Conservation (phyloP, 495 filamentous ascomycete species). For the Aspergillus homomorphus region DNA sequence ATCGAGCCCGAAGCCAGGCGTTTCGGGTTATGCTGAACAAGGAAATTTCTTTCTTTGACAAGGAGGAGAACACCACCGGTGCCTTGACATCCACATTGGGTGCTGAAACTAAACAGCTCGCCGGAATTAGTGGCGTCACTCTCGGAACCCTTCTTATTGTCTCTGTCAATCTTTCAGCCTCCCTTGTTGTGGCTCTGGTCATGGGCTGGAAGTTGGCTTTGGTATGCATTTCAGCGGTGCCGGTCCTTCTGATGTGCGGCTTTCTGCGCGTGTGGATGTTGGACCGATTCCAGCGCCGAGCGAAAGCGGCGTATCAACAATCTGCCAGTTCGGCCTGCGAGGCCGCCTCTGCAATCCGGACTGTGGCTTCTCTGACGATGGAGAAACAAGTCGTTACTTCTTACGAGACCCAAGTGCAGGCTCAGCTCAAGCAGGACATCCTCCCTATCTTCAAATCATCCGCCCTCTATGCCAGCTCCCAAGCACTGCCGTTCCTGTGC, state of each 20-base stretch:
- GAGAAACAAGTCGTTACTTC: constrained; percentile 70
- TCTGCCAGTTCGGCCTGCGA: constrained; percentile 86
- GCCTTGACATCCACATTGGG: constrained; percentile 78
- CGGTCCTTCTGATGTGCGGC: constrained; percentile 71
- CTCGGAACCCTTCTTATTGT: constrained; percentile 78
- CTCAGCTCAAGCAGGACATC: constrained; percentile 59
- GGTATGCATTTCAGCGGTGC: constrained; percentile 74
- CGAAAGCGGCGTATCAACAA: constrained; percentile 66
- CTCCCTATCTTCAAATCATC: constrained; percentile 64
- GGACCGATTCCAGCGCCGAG: constrained; percentile 64
- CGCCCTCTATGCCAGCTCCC: constrained; percentile 71
- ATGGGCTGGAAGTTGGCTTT: constrained; percentile 91
- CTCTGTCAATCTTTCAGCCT: constrained; percentile 66
- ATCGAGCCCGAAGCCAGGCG: constrained; percentile 70
- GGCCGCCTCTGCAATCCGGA: constrained; percentile 84
- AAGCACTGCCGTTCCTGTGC: constrained; percentile 74
- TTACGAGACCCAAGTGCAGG: constrained; percentile 64
- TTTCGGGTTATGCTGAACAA: constrained; percentile 88
- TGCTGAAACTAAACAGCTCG: constrained; percentile 77
- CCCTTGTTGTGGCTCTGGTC: constrained; percentile 60
- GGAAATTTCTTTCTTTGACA: constrained; percentile 85
- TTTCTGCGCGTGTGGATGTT: constrained; percentile 85
- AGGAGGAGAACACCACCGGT: constrained; percentile 75
- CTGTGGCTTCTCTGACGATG: constrained; percentile 82
- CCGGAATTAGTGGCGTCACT: constrained; percentile 75